These are phyloP conservation scores for Aspergillus sparsus DNA, from an alignment of 495 filamentous ascomycete genomes.

Conservation along the genomic window DNA sequence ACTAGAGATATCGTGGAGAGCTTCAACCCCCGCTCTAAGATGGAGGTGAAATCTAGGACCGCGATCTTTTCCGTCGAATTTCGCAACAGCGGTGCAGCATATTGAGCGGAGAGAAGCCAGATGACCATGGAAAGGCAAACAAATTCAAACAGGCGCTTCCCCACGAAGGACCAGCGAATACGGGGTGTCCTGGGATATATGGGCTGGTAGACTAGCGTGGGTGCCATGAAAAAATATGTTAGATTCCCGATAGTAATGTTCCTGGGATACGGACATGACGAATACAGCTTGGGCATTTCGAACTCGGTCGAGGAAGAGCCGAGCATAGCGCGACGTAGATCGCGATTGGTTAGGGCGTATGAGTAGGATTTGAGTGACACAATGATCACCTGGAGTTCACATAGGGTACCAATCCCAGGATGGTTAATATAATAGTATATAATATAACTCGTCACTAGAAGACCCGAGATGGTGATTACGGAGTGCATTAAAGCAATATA, in stretches of 20 bases:
- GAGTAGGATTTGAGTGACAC: constrained; percentile 95
- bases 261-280: constrained; percentile 78
- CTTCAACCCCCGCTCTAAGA: constrained; percentile 89
- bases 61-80: constrained; percentile 88
- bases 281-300: constrained; percentile 76
- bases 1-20: constrained; percentile 89
- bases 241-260: constrained; percentile 89
- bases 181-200: constrained; percentile 80
- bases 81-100: constrained; percentile 81
- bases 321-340: constrained; percentile 85
- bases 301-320: constrained; percentile 57
- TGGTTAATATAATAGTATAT: constrained; percentile 92
- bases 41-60: constrained; percentile 74
- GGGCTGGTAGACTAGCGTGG: constrained; percentile 94
- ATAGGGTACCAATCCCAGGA: constrained; percentile 87
- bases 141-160: constrained; percentile 77
- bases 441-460: constrained; percentile 75
- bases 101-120: constrained; percentile 90
- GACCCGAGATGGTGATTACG: constrained; percentile 78
- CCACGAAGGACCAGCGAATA: constrained; percentile 84
- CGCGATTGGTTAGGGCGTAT: constrained; percentile 94
- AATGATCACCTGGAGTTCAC: constrained; percentile 88
- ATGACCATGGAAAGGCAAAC: constrained; percentile 77
- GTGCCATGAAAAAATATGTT: constrained; percentile 94
- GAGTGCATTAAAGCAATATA: constrained; percentile 75